Evolutionary conservation across 208 protist species (phyloP), one percentile per base, ranked within the genome.

Genomic region (Crithidia acanthocephali): DNA sequence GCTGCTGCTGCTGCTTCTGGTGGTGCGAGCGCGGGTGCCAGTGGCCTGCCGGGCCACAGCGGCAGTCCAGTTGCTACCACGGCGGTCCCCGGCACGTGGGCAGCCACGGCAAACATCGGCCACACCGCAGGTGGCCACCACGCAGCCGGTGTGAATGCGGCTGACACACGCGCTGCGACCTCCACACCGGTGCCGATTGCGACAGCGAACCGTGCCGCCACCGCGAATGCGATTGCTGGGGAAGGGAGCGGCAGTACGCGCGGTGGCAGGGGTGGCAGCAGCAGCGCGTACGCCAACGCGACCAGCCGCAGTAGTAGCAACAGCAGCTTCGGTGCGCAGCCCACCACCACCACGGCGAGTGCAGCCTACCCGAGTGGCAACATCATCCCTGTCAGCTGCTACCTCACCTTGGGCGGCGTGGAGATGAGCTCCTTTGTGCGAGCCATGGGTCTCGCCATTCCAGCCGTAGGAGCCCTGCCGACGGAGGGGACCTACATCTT

Each of bases 261-360:
- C 4, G 18, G 44, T 15, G 18, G 44, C 18, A 48, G 18, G 4
- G 9, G 30, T 23, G 52, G 52, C 10, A 23, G 7, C 28, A 58
- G 15, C 52, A 40, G 52, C 30, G 52, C 25, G 13, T 40, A 58
- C 52, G 52, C 37, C 16, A 48, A n/a, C 44, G 44, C 44, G 11
- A 11, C 35, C 7, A 55, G 50, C 50, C 0, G 1, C 55, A 45
- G 30, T 33, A 60, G 55, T 22, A 28, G 33, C 55, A 60, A 45
- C 55, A 60, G 55, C 55, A 60, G 55, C 55, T 60, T 60, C 22
- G 32, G 55, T 7, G 55, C 11, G n/a, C 48, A 28, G 10, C 3
- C 4, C 4, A 53, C 4, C 48, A 28, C 18, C 48, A n/a, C n/a
- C n/a, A n/a, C n/a, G n/a, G n/a, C n/a, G n/a, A n/a, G n/a, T n/a